Evolutionary conservation across 2,329 filamentous ascomycete species (phyloP).

Genomic region (Aspergillus amoenus): DNA sequence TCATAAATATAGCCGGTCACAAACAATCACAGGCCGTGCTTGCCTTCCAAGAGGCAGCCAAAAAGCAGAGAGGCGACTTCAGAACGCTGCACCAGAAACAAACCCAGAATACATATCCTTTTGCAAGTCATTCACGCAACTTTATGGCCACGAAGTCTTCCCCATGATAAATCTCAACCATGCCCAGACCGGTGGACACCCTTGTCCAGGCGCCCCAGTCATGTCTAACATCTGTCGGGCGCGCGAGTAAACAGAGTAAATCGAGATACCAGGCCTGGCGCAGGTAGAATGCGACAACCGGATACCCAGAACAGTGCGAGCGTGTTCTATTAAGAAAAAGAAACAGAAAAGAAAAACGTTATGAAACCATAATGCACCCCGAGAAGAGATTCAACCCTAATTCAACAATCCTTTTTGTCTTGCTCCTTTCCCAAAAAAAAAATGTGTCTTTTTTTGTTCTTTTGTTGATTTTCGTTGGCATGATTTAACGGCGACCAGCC

Average conservation of each 20-base stretch:
- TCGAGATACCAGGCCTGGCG: not conserved
- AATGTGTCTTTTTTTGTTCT: slow-evolving; percentile 2
- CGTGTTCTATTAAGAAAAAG: slow-evolving; percentile 19
- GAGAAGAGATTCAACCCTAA: slow-evolving; percentile 9
- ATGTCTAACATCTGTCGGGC: slow-evolving; percentile 1
- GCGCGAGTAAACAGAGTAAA: not conserved
- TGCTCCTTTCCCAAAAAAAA: slow-evolving; percentile 7
- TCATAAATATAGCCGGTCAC: slow-evolving; percentile 28
- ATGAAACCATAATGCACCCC: slow-evolving; percentile 16
- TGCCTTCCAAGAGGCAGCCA: slow-evolving; percentile 14
- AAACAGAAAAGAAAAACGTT: slow-evolving; percentile 9
- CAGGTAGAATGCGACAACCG: not conserved
- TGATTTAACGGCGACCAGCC: slow-evolving; percentile 37
- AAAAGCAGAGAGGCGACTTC: slow-evolving; percentile 13
- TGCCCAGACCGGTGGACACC: not conserved
- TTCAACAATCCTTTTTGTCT: slow-evolving; percentile 12
- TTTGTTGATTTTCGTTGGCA: not conserved
- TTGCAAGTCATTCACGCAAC: slow-evolving; percentile 8
- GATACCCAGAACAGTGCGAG: slow-evolving; percentile 7
- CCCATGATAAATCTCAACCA: slow-evolving; percentile 6
- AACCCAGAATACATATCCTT: slow-evolving; percentile 17
- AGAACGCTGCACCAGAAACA: slow-evolving; percentile 17
- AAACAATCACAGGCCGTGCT: slow-evolving; percentile 22
- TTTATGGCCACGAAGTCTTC: slow-evolving; percentile 5
- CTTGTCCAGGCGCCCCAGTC: not conserved